These are phyloP conservation scores for Phallus indusiatus DNA, from an alignment of 768 basidiomycete species.

Conservation along the genomic window DNA sequence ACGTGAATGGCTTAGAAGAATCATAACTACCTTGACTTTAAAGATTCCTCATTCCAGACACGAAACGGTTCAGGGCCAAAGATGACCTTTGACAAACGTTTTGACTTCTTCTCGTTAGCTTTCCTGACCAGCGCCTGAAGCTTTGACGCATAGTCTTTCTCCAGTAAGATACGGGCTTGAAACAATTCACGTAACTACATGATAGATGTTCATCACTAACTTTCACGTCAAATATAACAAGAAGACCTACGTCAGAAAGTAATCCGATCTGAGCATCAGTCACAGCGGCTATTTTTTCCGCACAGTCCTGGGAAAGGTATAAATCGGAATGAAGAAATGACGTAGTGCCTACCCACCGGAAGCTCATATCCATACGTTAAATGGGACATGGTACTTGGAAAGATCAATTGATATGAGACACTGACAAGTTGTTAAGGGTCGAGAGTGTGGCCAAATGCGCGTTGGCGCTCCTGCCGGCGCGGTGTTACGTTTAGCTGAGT, in stretches of 20 bases:
- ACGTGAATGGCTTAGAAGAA: background rate
- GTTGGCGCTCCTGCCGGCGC: too few species aligned
- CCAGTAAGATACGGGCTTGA: conserved; percentile 52
- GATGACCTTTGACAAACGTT: conserved; percentile 42
- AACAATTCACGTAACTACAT: conserved; percentile 68
- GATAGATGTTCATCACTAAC: background rate
- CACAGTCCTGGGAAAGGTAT: conserved; percentile 48
- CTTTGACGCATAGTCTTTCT: conserved; percentile 72
- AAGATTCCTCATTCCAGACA: conserved; percentile 39
- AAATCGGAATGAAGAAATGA: too few species aligned
- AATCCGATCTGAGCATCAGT: conserved; percentile 60
- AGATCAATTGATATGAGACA: too few species aligned
- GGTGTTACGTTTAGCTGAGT: too few species aligned
- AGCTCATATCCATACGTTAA: too few species aligned
- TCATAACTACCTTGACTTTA: conserved; percentile 44
- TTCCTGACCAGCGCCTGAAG: conserved; percentile 58
- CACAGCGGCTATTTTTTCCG: conserved; percentile 47
- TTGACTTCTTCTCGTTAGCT: conserved; percentile 61
- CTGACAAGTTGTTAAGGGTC: too few species aligned
- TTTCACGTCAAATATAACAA: background rate
- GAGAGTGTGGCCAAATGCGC: too few species aligned
- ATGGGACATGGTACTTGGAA: too few species aligned
- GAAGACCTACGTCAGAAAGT: conserved; percentile 47
- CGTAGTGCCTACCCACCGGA: too few species aligned
- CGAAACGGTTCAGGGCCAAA: conserved; percentile 65